A percentile compares a stretch with the other conserved stretches of the same genome.
phyloP scores from a whole-genome alignment of 371 early-diverging fungal species.

The Actinomortierella wolfii region DNA sequence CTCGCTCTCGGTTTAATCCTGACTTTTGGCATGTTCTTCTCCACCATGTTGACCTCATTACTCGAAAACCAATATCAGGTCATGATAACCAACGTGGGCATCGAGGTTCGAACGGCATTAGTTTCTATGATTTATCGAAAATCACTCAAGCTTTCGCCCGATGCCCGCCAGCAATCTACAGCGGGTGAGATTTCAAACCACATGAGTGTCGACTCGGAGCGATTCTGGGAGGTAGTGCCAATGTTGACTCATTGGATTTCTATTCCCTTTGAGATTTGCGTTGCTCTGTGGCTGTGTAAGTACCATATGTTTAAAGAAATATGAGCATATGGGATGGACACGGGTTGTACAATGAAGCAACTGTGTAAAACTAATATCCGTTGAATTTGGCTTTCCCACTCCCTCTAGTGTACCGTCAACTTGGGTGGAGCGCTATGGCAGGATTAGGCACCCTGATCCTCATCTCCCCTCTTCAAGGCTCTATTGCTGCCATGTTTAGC shows the following conservation, averaged over 20 bases:
- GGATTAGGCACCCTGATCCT: conserved; percentile 65
- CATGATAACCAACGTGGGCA: conserved; percentile 44
- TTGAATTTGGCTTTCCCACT: too few relatives aligned
- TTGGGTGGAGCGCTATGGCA: conserved; percentile 71
- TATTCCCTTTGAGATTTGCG: conserved; percentile 30
- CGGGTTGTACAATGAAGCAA: too few relatives aligned
- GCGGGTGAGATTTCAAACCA: conserved; percentile 40
- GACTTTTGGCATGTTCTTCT: conserved; percentile 34
- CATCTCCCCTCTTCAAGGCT: conserved; percentile 69
- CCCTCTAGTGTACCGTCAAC: conserved; percentile 55
- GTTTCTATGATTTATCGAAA: conserved; percentile 63
- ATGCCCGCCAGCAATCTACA: conserved; percentile 18
- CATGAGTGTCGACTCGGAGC: conserved; percentile 31
- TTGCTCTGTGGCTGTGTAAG: conserved; percentile 47
- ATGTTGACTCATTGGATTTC: not conserved
- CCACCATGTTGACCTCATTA: conserved; percentile 18
- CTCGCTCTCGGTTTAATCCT: conserved; percentile 17
- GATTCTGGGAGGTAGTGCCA: not conserved
- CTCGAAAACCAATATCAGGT: conserved; percentile 27
- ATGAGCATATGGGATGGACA: conserved; percentile 54
- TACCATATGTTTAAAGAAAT: conserved; percentile 27
- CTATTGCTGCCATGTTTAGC: conserved; percentile 54
- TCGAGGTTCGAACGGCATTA: conserved; percentile 53
- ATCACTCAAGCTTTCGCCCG: conserved; percentile 21
- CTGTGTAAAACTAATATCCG: too few relatives aligned